A percentile compares a stretch with the other conserved stretches of the same genome.
phyloP scores from a whole-genome alignment of 352 stramenopile genomes.

The Thalassiosira hispida region DNA sequence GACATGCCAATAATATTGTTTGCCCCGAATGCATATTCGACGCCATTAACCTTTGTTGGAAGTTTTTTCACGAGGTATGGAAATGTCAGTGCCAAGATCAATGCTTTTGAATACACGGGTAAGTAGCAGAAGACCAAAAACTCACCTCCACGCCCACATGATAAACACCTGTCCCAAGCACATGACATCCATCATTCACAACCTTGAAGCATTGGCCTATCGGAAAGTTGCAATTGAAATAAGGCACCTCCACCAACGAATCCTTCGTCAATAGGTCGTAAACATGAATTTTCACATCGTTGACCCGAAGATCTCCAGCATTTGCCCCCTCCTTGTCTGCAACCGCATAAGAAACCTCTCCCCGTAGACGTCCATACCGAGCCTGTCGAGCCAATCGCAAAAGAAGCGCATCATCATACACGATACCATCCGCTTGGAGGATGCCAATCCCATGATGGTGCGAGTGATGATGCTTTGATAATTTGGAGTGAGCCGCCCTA shows the following conservation, averaged over 20 bases:
- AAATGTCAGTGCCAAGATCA: not conserved
- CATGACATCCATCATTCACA: slow-evolving; percentile 70
- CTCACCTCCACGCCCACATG: slow-evolving; percentile 77
- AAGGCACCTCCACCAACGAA: slow-evolving; percentile 63
- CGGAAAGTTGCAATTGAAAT: slow-evolving; percentile 72
- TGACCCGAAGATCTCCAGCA: slow-evolving; percentile 26
- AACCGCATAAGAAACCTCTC: not conserved
- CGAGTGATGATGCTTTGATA: slow-evolving; percentile 17
- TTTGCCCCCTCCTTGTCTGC: not conserved
- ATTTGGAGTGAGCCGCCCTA: not conserved
- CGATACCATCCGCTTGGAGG: slow-evolving; percentile 40
- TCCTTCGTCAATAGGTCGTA: slow-evolving; percentile 77
- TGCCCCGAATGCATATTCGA: slow-evolving; percentile 79
- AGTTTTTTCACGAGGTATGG: not conserved
- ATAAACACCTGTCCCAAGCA: slow-evolving; percentile 75
- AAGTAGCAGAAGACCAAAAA: slow-evolving; percentile 1
- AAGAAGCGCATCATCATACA: slow-evolving; percentile 47
- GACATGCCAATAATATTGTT: slow-evolving; percentile 66
- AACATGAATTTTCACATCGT: slow-evolving; percentile 73
- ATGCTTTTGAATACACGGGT: not conserved
- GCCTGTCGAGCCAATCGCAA: slow-evolving; percentile 34
- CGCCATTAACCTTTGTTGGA: slow-evolving; percentile 60
- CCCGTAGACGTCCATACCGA: slow-evolving; percentile 7
- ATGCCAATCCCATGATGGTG: slow-evolving; percentile 40
- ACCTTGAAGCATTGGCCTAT: slow-evolving; percentile 74